Percentiles rank a stretch among this genome's conserved stretches.
phyloP scores from a whole-genome alignment of 352 stramenopile genomes.

The Globisporangium rhizosaccharum region DNA sequence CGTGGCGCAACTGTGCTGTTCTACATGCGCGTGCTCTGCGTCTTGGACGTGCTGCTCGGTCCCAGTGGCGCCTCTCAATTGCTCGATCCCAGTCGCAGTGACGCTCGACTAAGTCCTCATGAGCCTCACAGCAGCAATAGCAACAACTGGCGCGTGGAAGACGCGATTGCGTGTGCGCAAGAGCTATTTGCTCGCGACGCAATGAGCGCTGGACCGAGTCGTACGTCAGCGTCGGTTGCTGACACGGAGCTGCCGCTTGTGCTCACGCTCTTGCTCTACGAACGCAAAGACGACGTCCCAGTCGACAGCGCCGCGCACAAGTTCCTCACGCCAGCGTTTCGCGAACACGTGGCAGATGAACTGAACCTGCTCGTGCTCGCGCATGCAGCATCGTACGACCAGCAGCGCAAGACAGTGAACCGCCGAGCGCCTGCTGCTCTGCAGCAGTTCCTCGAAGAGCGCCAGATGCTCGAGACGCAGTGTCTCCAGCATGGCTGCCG shows the following conservation, averaged over 20 bases:
- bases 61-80: too few species aligned
- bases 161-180: conserved; percentile 29
- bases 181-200: conserved; percentile 18
- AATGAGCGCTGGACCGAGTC: not conserved
- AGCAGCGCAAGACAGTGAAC: not conserved
- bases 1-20: conserved; percentile 12
- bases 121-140: not conserved
- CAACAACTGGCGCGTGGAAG: conserved; percentile 24
- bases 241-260: conserved; percentile 15
- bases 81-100: too few species aligned
- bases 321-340: conserved; percentile 33
- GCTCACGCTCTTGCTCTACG: conserved; percentile 37
- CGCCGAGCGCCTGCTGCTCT: conserved; percentile 8
- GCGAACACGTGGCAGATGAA: conserved; percentile 36
- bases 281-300: conserved; percentile 23
- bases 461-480: conserved; percentile 24
- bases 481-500: conserved; percentile 31
- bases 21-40: conserved; percentile 34
- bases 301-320: conserved; percentile 16
- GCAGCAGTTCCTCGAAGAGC: conserved; percentile 34
- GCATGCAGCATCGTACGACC: not conserved
- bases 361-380: conserved; percentile 29
- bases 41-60: conserved; percentile 28
- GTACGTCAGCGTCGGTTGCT: not conserved
- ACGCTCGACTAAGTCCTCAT: too few species aligned